These are phyloP conservation scores for Blumeria graminis DNA, from an alignment of 2,329 filamentous ascomycete genomes.

Conservation along the genomic window DNA sequence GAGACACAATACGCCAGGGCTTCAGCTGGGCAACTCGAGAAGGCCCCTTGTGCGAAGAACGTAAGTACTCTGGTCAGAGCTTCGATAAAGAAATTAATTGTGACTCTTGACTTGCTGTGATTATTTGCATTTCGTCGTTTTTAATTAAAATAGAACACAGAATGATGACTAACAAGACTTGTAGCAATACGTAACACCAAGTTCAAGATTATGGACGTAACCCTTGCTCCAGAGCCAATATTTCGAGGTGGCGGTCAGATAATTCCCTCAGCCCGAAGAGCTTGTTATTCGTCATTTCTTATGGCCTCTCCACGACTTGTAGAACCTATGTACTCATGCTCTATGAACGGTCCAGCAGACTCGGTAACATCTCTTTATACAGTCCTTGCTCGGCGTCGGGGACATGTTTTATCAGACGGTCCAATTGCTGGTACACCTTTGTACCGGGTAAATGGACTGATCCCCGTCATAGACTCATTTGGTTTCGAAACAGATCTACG, in stretches of 20 bases:
- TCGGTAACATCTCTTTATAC: conserved; percentile 79
- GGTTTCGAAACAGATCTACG: conserved; percentile 94
- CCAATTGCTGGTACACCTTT: conserved; percentile 85
- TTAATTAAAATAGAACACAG: not conserved
- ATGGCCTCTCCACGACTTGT: conserved; percentile 92
- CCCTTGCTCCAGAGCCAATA: conserved; percentile 71
- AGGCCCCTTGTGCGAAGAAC: conserved; percentile 93
- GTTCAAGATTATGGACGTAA: conserved; percentile 83
- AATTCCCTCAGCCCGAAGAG: conserved; percentile 78
- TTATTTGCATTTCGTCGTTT: too few relatives aligned
- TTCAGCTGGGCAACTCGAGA: conserved; percentile 93
- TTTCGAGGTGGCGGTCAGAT: conserved; percentile 91
- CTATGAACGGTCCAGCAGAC: conserved; percentile 79
- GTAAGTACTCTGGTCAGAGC: conserved; percentile 27
- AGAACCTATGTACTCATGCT: conserved; percentile 85
- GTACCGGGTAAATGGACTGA: conserved; percentile 71
- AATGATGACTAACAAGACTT: conserved; percentile 11
- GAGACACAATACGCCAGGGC: conserved; percentile 82
- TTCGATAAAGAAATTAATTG: too few relatives aligned
- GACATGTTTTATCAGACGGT: conserved; percentile 83
- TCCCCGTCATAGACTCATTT: conserved; percentile 92
- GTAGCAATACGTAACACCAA: conserved; percentile 88
- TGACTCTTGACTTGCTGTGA: too few relatives aligned
- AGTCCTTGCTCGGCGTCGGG: conserved; percentile 63
- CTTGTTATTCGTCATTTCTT: conserved; percentile 87